phyloP scores from a whole-genome alignment of 176 grass and related monocot genomes.

The Zoysia pacifica region DNA sequence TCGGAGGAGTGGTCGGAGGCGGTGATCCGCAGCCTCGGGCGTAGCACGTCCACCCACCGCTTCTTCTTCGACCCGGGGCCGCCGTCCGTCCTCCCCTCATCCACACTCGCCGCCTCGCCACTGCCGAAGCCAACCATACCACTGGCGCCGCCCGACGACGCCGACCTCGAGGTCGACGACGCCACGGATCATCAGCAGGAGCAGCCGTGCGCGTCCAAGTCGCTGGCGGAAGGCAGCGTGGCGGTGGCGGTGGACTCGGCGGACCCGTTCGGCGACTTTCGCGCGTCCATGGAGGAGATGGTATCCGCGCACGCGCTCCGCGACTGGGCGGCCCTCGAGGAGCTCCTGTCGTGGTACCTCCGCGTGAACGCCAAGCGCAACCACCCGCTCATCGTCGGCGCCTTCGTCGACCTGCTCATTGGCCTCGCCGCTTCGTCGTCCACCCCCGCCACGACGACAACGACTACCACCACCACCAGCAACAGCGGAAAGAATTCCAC shows the following conservation, averaged over 20 bases:
- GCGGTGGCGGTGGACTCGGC: conserved; percentile 67
- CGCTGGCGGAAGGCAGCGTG: conserved; percentile 55
- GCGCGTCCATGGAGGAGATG: conserved; percentile 95
- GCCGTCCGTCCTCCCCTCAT: background rate
- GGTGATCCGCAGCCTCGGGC: conserved; percentile 47
- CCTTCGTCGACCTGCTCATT: conserved; percentile 74
- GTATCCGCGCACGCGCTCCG: conserved; percentile 68
- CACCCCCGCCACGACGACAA: background rate
- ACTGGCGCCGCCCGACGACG: background rate
- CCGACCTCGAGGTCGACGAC: background rate
- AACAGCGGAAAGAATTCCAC: background rate
- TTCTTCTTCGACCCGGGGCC: conserved; percentile 71
- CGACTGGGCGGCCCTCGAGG: conserved; percentile 65
- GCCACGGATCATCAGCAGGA: background rate
- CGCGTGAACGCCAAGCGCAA: conserved; percentile 63
- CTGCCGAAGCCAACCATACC: background rate
- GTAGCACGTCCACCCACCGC: conserved; percentile 39
- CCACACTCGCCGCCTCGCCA: too few relatives aligned
- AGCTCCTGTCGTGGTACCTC: conserved; percentile 80
- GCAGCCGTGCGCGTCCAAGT: background rate
- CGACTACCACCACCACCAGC: background rate
- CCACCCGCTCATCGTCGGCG: conserved; percentile 66
- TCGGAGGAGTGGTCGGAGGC: conserved; percentile 53
- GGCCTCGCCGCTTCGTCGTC: conserved; percentile 24
- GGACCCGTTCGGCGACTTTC: conserved; percentile 81